Evolutionary conservation across 208 protist genomes (phyloP), one percentile per base, ranked within the genome.

Genomic region (Angomonas desouzai): DNA sequence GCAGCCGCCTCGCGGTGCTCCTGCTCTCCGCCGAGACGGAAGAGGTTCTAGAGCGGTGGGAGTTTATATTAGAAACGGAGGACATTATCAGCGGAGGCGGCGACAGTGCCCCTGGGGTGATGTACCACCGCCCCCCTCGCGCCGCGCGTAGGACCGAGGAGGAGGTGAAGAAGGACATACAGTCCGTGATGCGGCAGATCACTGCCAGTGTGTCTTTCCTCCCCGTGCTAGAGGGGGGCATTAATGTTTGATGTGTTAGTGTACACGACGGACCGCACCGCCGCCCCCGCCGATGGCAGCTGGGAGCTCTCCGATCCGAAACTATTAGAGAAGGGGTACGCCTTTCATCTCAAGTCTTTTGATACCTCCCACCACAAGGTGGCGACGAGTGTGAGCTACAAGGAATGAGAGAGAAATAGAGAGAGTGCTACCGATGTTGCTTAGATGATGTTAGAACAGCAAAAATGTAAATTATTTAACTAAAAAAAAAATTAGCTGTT

Each of bases 251-350:
- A 98, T 68, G 48, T 98, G 25, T 76, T 98, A 2, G 79, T 98
- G 10, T 98, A 98, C 81, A 96, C 96, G 0, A 80, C 89, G 22
- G 83, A 79, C 13, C 77, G 92, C 49, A 76, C 83, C 27, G 45
- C 62, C 27, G 78, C 96, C 9, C 96, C 98, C 23, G 66, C 85
- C 3, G 62, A 76, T 16, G 45, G 45, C 6, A 73, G 81, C 48
- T 99, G 98, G 98, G 97, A 99, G 74, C 81, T 96, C 66, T 94
- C 83, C 34, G 96, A 97, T 59, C 93, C 98, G 27, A 95, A 97
- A 70, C 91, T 97, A 62, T 92, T 99, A 47, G 64, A 79, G 9
- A 92, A 97, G 34, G 90, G 89, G 32, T 83, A 81, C 56, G 85
- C 97, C 53, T 97, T 99, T 28, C 76, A 89, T 64, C 76, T 99